phyloP scores from a whole-genome alignment of 805 yeast genomes.

The Sugiyamaella qingdaonensis region DNA sequence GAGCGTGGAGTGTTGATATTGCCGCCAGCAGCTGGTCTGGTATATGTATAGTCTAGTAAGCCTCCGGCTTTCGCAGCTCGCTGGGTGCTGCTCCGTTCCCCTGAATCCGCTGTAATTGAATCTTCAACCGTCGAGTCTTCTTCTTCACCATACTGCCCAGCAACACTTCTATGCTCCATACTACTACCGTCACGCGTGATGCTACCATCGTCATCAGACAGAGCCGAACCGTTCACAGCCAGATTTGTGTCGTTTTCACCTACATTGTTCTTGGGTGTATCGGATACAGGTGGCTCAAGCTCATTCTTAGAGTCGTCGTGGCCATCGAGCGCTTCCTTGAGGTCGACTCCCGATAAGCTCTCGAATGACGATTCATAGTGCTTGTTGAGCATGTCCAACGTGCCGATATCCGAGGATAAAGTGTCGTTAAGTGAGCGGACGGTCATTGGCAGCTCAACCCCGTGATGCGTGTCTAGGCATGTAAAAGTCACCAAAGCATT shows the following conservation, averaged over 20 bases:
- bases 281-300: background rate
- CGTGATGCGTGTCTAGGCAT: no score
- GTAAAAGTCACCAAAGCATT: background rate
- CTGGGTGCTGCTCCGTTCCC: no score
- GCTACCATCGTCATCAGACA: no score
- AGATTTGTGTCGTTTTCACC: no score
- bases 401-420: background rate
- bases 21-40: background rate
- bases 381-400: background rate
- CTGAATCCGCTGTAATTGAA: no score
- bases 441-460: background rate
- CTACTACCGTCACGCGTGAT: no score
- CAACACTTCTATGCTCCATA: no score
- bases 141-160: no score
- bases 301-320: background rate
- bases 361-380: background rate
- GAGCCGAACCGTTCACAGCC: no score
- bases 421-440: background rate
- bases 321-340: background rate
- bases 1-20: background rate
- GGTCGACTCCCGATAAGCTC: background rate
- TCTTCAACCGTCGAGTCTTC: no score
- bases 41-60: background rate
- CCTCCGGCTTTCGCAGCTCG: background rate
- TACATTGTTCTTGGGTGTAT: no score